Base-by-base conservation (phyloP, 129 eudicot species). In the Flaveria linearis region DNA sequence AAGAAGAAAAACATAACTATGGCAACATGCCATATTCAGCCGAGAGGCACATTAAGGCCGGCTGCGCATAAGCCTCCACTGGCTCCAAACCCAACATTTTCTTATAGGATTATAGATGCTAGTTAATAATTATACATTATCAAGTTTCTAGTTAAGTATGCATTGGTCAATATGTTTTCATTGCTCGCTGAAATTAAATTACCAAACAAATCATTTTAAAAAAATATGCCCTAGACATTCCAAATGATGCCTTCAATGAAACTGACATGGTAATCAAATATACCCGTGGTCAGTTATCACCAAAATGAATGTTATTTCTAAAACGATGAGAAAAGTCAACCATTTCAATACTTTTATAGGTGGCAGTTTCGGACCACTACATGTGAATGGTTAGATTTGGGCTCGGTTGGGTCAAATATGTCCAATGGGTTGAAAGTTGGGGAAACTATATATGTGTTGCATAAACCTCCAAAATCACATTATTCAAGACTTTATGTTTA, bases 381-480 rank as follows among this genome's bases (percentile, higher is more conserved):
- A 4, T 62, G 18, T 62, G 68, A 62, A 28, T 28, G 68, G 2
- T 28, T 62, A 4, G 9, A 9, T 58, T 22, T 25, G 39, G 36
- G 57, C 47, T 16, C 16, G 5, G 61, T 1, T 55, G n/a, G 36
- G 16, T 64, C 51, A 7, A n/a, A 12, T 39, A 68, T 11, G 9
- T 60, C 41, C 13, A 60, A 60, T 23, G 39, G 16, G 66, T 60
- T 60, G 66, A 25, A 23, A 60, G 66, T 60, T 12, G n/a, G 13
- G 16, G 5, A 52, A 52, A 52, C 57, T 52, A 4, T 18, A 55
- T 56, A 18, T 18, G 1, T 56, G 20, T 18, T 56, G 62, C n/a
- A 57, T 57, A 22, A 57, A 57, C 33, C 33, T 57, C 64, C 64
- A 57, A 57, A 57, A 60, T 60, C 16, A 60, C 68, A 12, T 28